Evolutionary conservation across 139 green algal genomes (phyloP), one percentile per base, ranked within the genome.

Genomic region (Nannochloris sp.): DNA sequence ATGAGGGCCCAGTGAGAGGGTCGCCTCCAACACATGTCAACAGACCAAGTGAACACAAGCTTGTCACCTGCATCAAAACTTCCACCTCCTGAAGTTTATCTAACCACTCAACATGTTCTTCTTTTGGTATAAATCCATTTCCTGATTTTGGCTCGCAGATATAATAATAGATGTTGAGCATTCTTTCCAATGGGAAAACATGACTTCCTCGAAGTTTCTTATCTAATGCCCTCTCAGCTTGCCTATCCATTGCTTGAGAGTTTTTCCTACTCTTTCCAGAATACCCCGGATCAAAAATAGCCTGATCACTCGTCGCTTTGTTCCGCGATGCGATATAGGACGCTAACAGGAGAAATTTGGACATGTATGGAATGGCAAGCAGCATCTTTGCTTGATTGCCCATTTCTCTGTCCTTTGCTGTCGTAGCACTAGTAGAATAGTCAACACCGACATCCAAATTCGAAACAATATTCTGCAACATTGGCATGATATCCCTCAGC

Each of bases 261-360:
- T 57, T 56, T 44, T 56, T 66, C 37, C 37, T 61, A 5, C 62
- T 61, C 55, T 69, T 66, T 6, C 9, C 17, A 30, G 43, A 30
- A 6, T 31, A 23, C 4, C 43, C 30, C 11, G 63, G 29, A 62
- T 80, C 68, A 50, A 85, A 87, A 20, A 85, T 59, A 30, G 62
- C 51, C 13, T 65, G 60, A 68, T 87, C 79, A 40, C 74, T 29
- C 2, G 66, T 69, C 46, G 73, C 60, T 55, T 73, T 77, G 70
- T 85, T 87, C 58, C 81, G 62, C 5, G 69, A 79, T 49, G 73
- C 74, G 25, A 87, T 61, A 60, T 82, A 85, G 5, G 79, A 80
- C 8, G 81, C 70, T 49, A 84, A 56, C 29, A 84, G 59, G 30
- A 84, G 62, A 20, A 73, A 70, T 49, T 80, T 82, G 63, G 67